phyloP scores from a whole-genome alignment of 176 grass and related monocot genomes.

The Pontederia crassipes region DNA sequence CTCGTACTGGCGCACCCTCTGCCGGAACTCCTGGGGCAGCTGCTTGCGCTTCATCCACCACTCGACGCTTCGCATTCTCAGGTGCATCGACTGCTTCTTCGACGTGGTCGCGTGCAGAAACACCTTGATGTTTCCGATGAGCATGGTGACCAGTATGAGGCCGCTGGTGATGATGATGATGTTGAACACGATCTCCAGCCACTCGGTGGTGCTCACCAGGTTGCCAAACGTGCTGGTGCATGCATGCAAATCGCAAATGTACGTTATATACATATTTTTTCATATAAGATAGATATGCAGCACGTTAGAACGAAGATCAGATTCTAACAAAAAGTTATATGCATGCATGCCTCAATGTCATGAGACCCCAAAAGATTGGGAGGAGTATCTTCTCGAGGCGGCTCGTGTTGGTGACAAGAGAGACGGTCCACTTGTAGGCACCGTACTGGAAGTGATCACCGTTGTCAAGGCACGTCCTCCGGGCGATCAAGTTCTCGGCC shows the following conservation, averaged over 20 bases:
- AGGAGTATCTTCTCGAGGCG: slow-evolving; percentile 78
- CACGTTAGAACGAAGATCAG: neutral
- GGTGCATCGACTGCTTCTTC: slow-evolving; percentile 65
- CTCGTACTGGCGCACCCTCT: slow-evolving; percentile 75
- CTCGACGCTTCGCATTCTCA: slow-evolving; percentile 49
- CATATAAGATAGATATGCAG: too few relatives aligned
- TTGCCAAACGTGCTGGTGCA: slow-evolving; percentile 62
- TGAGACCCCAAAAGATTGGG: slow-evolving; percentile 94
- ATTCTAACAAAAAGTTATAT: neutral
- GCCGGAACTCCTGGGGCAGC: slow-evolving; percentile 34
- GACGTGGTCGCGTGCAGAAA: neutral
- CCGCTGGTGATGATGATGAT: slow-evolving; percentile 75
- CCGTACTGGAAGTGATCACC: slow-evolving; percentile 63
- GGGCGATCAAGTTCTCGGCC: slow-evolving; percentile 33
- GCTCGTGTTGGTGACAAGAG: slow-evolving; percentile 57
- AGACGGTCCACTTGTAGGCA: slow-evolving; percentile 73
- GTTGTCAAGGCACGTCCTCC: slow-evolving; percentile 33
- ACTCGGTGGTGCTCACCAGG: slow-evolving; percentile 88
- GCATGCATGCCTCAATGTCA: slow-evolving; percentile 54
- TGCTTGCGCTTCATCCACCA: slow-evolving; percentile 74
- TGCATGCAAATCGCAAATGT: neutral
- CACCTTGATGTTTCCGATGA: slow-evolving; percentile 97
- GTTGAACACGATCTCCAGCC: slow-evolving; percentile 96
- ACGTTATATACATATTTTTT: neutral
- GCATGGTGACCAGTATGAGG: slow-evolving; percentile 76